A percentile compares a stretch with the other conserved stretches of the same genome.
Conservation (phyloP, 148 eudicot genomes). For the Mesembryanthemum crystallinum region DNA sequence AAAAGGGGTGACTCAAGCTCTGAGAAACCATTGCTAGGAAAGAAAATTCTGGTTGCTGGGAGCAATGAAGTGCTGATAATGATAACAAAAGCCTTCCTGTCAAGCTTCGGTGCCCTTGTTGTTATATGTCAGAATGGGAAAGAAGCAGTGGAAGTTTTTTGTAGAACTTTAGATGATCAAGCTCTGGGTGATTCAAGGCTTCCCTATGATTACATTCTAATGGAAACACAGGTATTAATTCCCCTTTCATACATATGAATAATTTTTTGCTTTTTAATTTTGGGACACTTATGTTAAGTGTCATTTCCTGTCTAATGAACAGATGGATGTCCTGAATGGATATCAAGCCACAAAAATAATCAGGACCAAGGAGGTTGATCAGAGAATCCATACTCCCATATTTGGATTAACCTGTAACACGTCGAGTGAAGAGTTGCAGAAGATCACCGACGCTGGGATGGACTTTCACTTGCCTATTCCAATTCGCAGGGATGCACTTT, state of each 20-base stretch:
- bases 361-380: constrained; percentile 39
- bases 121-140: constrained; percentile 40
- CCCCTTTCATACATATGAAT: not conserved
- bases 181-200: constrained; percentile 17
- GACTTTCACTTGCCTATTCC: constrained; percentile 48
- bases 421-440: constrained; percentile 30
- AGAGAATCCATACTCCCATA: constrained; percentile 48
- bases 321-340: constrained; percentile 65
- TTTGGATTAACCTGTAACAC: constrained; percentile 53
- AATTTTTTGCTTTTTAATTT: not conserved
- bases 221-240: constrained; percentile 65
- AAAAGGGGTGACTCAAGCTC: constrained; percentile 13
- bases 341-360: constrained; percentile 49
- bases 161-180: constrained; percentile 30
- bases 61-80: constrained; percentile 29
- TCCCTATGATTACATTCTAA: constrained; percentile 59
- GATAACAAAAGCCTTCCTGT: constrained; percentile 19
- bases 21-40: constrained; percentile 37
- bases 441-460: constrained; percentile 42
- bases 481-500: constrained; percentile 24
- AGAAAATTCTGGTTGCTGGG: constrained; percentile 50
- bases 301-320: not conserved
- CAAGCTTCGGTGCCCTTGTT: constrained; percentile 38
- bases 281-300: not conserved
- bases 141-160: constrained; percentile 47